Base-by-base conservation (phyloP, 2,329 filamentous ascomycete species). In the Trichoderma oligosporum region DNA sequence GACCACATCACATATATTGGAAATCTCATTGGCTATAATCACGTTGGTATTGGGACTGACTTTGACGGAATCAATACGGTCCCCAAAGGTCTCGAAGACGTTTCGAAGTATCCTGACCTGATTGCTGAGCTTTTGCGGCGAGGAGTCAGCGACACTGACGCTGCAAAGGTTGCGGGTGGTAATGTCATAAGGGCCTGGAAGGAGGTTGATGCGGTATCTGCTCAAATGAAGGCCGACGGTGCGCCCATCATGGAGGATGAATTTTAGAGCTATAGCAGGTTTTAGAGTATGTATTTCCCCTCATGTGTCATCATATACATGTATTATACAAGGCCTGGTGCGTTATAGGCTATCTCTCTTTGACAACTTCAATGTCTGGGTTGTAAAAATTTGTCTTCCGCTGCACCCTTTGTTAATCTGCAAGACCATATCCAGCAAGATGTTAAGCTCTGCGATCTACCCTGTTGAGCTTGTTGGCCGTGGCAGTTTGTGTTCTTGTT, bases 11-110 rank as follows among this genome's bases (percentile, higher is more conserved):
- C 83, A 61, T 81, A 97, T 68, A 92, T 97, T 63, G 93, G 90
- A 2, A 77, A 88, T 44, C 74, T 87, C 29, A 90, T 96, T 60
- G 93, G 93, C 3, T 97, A 88, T 65, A 88, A 92, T 38, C 82
- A 96, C 68, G 91, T 97, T 14, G 93, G 92, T 0, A 73, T 97
- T 16, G 93, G 93, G 0, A 91, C 88, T 52, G 93, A 97, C 70
- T 97, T 92, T 69, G 92, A 97, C 69, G 93, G 84, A 7, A 92
- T 92, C 57, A 67, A 70, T 1, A 70, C 65, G 1, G 85, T 85
- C 4, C 91, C 92, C 0, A 69, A 76, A 54, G 93, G 92, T 0
- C 72, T 97, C 46, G 89, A 94, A 35, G 91, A 96, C 70, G 91
- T 96, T 6, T 85, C 86, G 47, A 90, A 89, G 68, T 96, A 87